Percentiles rank a stretch among this genome's conserved stretches.
Conservation (phyloP, 352 stramenopile species). For the Phytophthora palmivora region DNA sequence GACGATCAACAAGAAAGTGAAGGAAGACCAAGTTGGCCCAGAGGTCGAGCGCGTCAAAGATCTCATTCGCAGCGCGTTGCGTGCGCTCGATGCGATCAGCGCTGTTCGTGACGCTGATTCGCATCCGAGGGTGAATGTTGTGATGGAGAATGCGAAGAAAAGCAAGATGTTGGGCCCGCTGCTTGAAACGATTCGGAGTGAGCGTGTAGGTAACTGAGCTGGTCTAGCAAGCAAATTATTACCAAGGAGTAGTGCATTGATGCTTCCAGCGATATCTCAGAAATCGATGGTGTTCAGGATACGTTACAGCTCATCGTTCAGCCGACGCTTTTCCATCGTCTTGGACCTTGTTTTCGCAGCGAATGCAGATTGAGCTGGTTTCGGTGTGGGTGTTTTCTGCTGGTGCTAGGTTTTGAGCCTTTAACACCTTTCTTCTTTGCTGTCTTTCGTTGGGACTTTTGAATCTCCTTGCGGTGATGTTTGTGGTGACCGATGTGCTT, state of each 20-base stretch:
- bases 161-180: slow-evolving; percentile 67
- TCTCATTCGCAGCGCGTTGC: slow-evolving; percentile 95
- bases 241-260: slow-evolving; percentile 11
- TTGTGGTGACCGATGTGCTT: slow-evolving; percentile 13
- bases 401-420: slow-evolving; percentile 6
- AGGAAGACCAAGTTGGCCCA: slow-evolving; percentile 94
- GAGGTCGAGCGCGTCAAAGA: slow-evolving; percentile 97
- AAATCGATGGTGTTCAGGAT: slow-evolving; percentile 3
- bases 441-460: slow-evolving; percentile 17
- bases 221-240: neutral
- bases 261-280: slow-evolving; percentile 4
- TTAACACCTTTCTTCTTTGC: neutral
- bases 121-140: slow-evolving; percentile 71
- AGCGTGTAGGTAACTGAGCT: slow-evolving; percentile 47
- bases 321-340: neutral
- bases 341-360: slow-evolving; percentile 4
- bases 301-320: slow-evolving; percentile 45
- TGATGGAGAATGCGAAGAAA: slow-evolving; percentile 74
- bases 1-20: slow-evolving; percentile 96
- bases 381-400: slow-evolving; percentile 1
- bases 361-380: slow-evolving; percentile 1
- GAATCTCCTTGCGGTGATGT: slow-evolving; percentile 30
- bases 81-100: slow-evolving; percentile 83
- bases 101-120: slow-evolving; percentile 74
- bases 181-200: slow-evolving; percentile 72